Base-by-base conservation (phyloP, 2,329 filamentous ascomycete genomes). In the Claviceps sorghi region DNA sequence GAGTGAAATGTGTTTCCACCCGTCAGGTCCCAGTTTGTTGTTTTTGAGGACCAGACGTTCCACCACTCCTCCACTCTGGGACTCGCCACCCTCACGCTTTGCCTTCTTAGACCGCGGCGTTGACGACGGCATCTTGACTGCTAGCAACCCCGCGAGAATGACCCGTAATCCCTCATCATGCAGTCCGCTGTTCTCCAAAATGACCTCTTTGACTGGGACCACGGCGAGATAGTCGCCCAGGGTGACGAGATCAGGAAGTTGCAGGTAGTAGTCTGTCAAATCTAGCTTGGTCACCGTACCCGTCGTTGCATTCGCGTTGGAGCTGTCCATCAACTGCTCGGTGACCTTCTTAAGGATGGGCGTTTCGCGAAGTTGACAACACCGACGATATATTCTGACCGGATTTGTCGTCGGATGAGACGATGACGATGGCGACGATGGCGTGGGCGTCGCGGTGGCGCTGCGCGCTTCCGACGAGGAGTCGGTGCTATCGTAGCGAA, bases 141-240 rank as follows among this genome's bases (percentile, higher is more conserved):
- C 86, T 7, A 96, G 72, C 1, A 98, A 73, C 3, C 88, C 91
- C 1, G 90, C 88, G 10, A 98, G 76, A 43, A 97, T 81, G 19
- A 95, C 84, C 19, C 93, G 79, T 7, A 96, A 73, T 3, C 88
- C 88, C 64, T 95, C 89, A 60, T 97, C 90, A 1, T 79, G 87
- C 40, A 98, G 69, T 6, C 88, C 86, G 55, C 88, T 91, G 63
- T 94, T 88, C 61, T 96, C 90, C 52, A 97, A 69, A 7, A 94
- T 75, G 0, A 98, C 69, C 61, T 94, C 88, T 58, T 86, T 84
- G 2, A 97, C 83, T 0, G 93, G 91, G 0, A 97, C 91, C 7
- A 98, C 82, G 5, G 93, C 91, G 42, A 98, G 75, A 74, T 91
- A 98, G 64, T 98, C 93, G 49, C 90, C 88, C 2, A 98, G 75